Conservation (phyloP, 768 basidiomycete genomes). For the Candolleomyces aberdarensis region DNA sequence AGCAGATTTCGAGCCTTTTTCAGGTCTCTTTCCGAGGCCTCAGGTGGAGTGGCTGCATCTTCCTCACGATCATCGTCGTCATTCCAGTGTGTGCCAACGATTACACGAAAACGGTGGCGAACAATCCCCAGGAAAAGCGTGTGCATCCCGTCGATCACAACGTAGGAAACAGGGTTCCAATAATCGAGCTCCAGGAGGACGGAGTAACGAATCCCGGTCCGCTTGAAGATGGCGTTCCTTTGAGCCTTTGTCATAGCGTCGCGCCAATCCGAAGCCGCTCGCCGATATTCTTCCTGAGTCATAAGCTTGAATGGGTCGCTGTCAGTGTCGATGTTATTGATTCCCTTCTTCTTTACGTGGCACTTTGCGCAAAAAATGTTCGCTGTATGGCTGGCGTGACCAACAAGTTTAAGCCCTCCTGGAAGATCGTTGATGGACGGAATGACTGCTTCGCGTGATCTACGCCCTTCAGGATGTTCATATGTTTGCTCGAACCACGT, state of each 20-base stretch:
- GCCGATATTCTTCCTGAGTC: neutral
- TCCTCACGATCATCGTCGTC: neutral
- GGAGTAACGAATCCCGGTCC: conserved; percentile 11
- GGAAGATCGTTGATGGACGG: conserved; percentile 32
- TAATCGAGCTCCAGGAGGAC: conserved; percentile 11
- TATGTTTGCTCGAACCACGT: conserved; percentile 20
- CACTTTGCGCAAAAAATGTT: conserved; percentile 11
- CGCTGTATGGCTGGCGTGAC: conserved; percentile 14
- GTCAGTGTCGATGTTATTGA: conserved; percentile 7
- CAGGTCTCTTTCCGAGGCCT: no score
- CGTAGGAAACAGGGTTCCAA: conserved; percentile 9
- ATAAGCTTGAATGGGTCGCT: conserved; percentile 19
- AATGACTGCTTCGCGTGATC: conserved; percentile 23
- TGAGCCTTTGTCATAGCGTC: conserved; percentile 2
- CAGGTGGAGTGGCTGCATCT: neutral
- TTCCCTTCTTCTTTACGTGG: neutral
- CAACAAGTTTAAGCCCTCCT: conserved; percentile 24
- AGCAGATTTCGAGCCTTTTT: no score
- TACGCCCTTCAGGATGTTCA: conserved; percentile 16
- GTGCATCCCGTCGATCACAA: conserved; percentile 13
- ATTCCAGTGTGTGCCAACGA: conserved; percentile 7
- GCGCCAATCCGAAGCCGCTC: neutral
- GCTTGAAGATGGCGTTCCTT: neutral
- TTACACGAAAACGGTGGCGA: conserved; percentile 10
- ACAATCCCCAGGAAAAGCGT: conserved; percentile 12